Base-by-base conservation (phyloP, 805 yeast genomes). In the Sugiyamaella mastotermitis region DNA sequence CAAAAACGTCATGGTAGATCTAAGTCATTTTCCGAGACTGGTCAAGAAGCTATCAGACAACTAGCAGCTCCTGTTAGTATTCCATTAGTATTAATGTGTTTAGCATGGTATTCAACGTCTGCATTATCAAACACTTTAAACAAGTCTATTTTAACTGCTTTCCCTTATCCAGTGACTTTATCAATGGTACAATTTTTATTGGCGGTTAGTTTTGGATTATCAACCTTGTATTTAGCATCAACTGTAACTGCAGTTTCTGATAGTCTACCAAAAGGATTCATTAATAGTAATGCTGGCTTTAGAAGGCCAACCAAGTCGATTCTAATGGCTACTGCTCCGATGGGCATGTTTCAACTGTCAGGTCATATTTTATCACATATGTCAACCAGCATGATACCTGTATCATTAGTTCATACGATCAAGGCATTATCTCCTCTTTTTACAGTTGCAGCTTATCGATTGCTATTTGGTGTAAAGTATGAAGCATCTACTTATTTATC, bases 351-450 rank as follows among this genome's bases (percentile, higher is more conserved):
- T 64, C 97, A 90, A 65, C 83, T 90, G 49, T 66, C 80, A 15
- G 98, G 97, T 15, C 97, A 90, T 60, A 77, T 88, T 45, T 76
- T 94, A 10, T 76, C 94, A 5, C 96, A 88, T 57, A 83, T 83
- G 55, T 90, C 97, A n/a, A 87, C 96, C 2, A 74, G 88, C 2
- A 60, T 83, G 44, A 84, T 92, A 36, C 96, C 96, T 0, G 96
- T 92, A n/a, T 83, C 96, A 4, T 64, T 88, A 47, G 97, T 92
- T 15, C 97, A 90, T 59, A 87, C 97, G 6, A 79, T 90, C 50
- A 92, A 92, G 64, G 92, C 96, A 1, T 66, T 90, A 26, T 80
- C 94, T 22, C 98, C 98, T 2, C 67, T 90, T 18, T 74, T 85
- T 34, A 90, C 97, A 0, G 97, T 92, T 9, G 59, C 76, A 21